Conservation (phyloP, 345 rosid genomes). For the Gossypium mustelinum region DNA sequence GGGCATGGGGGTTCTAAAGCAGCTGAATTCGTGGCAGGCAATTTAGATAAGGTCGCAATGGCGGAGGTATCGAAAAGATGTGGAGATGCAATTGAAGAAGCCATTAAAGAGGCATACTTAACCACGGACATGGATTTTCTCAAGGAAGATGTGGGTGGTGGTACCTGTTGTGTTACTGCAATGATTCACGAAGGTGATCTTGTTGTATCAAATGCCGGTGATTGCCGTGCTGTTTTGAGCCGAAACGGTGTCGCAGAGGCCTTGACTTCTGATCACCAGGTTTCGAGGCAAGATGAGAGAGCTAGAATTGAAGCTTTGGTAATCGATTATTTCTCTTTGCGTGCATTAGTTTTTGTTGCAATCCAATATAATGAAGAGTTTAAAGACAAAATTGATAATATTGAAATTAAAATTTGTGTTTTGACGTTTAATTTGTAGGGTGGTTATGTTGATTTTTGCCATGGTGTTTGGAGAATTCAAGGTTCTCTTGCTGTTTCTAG, state of each 20-base stretch:
- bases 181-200: slow-evolving; percentile 49
- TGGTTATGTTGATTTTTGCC: slow-evolving; percentile 77
- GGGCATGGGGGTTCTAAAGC: slow-evolving; percentile 89
- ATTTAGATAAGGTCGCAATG: slow-evolving; percentile 51
- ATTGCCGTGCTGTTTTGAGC: slow-evolving; percentile 78
- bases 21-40: slow-evolving; percentile 71
- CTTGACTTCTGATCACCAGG: slow-evolving; percentile 72
- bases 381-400: background rate
- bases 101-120: slow-evolving; percentile 51
- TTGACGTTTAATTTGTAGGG: slow-evolving; percentile 38
- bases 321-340: background rate
- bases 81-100: slow-evolving; percentile 38
- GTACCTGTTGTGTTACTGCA: slow-evolving; percentile 80
- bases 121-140: slow-evolving; percentile 60
- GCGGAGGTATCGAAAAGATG: slow-evolving; percentile 32
- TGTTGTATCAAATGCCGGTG: slow-evolving; percentile 71
- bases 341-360: background rate
- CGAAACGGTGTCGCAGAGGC: slow-evolving; percentile 69
- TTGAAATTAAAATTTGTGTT: background rate
- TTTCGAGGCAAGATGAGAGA: slow-evolving; percentile 54
- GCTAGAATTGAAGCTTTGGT: slow-evolving; percentile 65
- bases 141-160: slow-evolving; percentile 48
- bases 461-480: slow-evolving; percentile 85
- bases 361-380: background rate
- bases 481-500: slow-evolving; percentile 84